Conservation (phyloP, 1,284 basidiomycete species). For the Rhodotorula mucilaginosa region DNA sequence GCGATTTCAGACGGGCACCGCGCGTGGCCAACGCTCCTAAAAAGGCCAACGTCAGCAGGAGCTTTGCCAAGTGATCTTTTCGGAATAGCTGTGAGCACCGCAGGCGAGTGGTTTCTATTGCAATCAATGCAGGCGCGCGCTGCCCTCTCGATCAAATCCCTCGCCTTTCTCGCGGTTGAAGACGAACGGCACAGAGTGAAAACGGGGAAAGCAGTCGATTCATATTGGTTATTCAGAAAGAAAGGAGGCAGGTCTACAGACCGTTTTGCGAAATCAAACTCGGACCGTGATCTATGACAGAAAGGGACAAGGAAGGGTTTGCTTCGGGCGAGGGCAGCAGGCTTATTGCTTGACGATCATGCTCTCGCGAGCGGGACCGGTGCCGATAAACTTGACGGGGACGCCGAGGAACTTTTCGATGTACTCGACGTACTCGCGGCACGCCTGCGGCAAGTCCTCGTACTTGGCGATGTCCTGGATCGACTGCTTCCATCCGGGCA, state of each 20-base stretch:
- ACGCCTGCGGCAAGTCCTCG: slow-evolving; percentile 79
- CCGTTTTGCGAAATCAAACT: background rate
- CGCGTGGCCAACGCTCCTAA: slow-evolving; percentile 36
- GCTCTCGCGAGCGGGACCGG: slow-evolving; percentile 64
- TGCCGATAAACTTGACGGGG: slow-evolving; percentile 85
- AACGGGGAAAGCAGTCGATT: slow-evolving; percentile 48
- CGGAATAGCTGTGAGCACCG: too few species aligned
- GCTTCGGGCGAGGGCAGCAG: background rate
- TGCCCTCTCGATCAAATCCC: background rate
- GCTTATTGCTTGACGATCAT: slow-evolving; percentile 14
- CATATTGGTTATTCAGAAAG: slow-evolving; percentile 55
- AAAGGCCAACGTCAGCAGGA: slow-evolving; percentile 14
- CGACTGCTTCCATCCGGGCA: slow-evolving; percentile 87
- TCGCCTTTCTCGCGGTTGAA: background rate
- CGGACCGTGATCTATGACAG: background rate
- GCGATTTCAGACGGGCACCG: slow-evolving; percentile 31
- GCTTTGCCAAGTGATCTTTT: slow-evolving; percentile 16
- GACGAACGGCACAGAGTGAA: background rate
- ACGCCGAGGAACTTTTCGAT: slow-evolving; percentile 80
- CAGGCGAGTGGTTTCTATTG: background rate
- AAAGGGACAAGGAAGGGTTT: background rate
- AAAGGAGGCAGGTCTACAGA: background rate
- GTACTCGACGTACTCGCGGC: slow-evolving; percentile 81
- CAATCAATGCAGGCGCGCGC: background rate
- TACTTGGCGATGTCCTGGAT: slow-evolving; percentile 68